Base-by-base conservation (phyloP, 352 stramenopile species). In the Globisporangium nodosum region DNA sequence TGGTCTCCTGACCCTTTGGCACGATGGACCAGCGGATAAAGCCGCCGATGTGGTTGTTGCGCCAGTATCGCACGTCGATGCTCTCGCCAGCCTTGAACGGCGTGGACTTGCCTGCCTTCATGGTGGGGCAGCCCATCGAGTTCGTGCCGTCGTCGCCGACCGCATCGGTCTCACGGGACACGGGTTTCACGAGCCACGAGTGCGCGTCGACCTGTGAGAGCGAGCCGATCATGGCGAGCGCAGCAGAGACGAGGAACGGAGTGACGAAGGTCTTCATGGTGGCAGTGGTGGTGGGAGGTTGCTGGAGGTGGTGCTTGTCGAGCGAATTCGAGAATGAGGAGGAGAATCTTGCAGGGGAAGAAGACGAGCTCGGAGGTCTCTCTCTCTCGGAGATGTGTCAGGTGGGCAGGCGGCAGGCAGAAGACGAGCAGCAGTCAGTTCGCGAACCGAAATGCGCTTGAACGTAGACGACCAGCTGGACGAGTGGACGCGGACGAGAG, bases 1-100 rank as follows among this genome's bases (percentile, higher is more conserved):
- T 76, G 3, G 61, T 60, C 27, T 73, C 66, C n/a, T 69, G 9
- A 3, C 66, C 66, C 0, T 33, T 24, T 0, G 66, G 43, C 0
- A 61, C 66, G 21, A 73, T 58, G 13, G 66, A 35, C 66, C 66
- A 73, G 47, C 62, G 62, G 30, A 73, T 73, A 43, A 73, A 73
- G 39, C 62, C 66, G 20, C 66, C 66, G 6, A 73, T n/a, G 58
- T 73, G 66, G 63, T 73, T 73, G 54, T 73, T 73, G 54, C 66
- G 66, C 53, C 47, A 63, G 66, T 73, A 70, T 5, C 54, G 46
- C n/a, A 73, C 66, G 52, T 69, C 51, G 35, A 73, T 63, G 35
- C 51, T 62, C 52, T 69, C 56, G 16, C 66, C 66, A 3, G 66
- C 33, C 13, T 20, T 27, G 54, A 68, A 63, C 5, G 53, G 56